Base-by-base conservation (phyloP, 2,329 filamentous ascomycete species). In the Calonectria hongkongensis region DNA sequence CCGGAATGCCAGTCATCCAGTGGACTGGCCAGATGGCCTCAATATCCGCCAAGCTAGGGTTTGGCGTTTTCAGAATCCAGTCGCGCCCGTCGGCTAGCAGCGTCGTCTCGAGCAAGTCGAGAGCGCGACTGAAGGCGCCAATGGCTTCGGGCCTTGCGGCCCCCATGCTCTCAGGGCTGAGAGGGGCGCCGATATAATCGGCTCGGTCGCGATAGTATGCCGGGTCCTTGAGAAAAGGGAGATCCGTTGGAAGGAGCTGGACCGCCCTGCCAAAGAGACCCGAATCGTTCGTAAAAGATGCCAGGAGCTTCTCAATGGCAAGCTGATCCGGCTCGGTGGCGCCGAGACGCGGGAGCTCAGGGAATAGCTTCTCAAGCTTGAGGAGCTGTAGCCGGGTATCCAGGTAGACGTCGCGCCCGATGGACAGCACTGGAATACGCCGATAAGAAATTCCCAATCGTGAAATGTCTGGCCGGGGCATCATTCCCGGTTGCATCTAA, bases 321-420 rank as follows among this genome's bases (percentile, higher is more conserved):
- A 81, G 79, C 30, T 88, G 82, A 10, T 88, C 85, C 36, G 75
- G 74, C 4, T 80, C 79, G 1, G 83, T 76, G 41, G 86, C 81
- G 45, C 84, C 83, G 28, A 86, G 82, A 1, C 79, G 82, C 0
- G 85, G 80, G 16, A 84, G 81, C 2, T 86, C 74, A 0, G 89
- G 89, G 79, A 89, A 90, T 43, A 89, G 83, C 1, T 84, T 77
- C 78, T 94, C 91, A 1, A 95, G 89, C 81, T 91, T 92, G 30
- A 83, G 82, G 25, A 95, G 82, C 77, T 95, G 94, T 27, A 94
- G 88, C 3, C 92, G 90, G 2, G 92, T 92, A 85, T 95, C 93
- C 73, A 91, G 85, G 84, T 94, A 95, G 51, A 95, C 84, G 79
- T 94, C 90, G 7, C 89, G 86, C 18, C 92, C 93, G 76, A 94